Base-by-base conservation (phyloP, 129 eudicot species). In the Flaveria linearis region DNA sequence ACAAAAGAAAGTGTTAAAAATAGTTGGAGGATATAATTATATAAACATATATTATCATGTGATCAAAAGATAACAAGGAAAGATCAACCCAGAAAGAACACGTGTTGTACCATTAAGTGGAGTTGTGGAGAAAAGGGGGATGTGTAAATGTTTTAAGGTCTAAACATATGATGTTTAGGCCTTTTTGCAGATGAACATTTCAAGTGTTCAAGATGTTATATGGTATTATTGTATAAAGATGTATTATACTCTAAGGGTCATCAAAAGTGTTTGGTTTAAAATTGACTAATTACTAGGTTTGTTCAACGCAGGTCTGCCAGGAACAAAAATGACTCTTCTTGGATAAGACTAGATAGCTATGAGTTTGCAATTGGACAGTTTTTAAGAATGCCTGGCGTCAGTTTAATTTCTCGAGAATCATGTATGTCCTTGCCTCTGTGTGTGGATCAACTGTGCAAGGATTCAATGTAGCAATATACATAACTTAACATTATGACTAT, bases 371-470 rank as follows among this genome's bases (percentile, higher is more conserved):
- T 63, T 72, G 43, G 80, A 72, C 69, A 78, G 58, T 68, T 73
- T 78, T n/a, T 82, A 80, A 90, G 88, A 90, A 93, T 93, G 98
- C 97, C 97, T 46, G 98, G 98, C 88, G 84, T 88, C 84, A 88
- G 84, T 78, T 84, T 88, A 51, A 91, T 79, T 78, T 68, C 92
- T 76, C 89, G 92, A 67, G 90, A 93, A 81, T 91, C 82, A 78
- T 84, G 97, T 93, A 88, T 52, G 92, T 53, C 74, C 66, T 53
- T 62, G 68, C 45, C 16, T 47, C 17, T 61, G 45, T 39, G 49
- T 76, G 16, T 49, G 47, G 75, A 77, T 75, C 14, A 28, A 20
- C 13, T 39, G 18, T 73, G 53, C 77, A 61, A 49, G 50, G 39
- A 33, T 33, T 33, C 39, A 33, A 33, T 33, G 39, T 33, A 4